Base-by-base conservation (phyloP, 306 rosid genomes). In the Adenanthera pavonina region DNA sequence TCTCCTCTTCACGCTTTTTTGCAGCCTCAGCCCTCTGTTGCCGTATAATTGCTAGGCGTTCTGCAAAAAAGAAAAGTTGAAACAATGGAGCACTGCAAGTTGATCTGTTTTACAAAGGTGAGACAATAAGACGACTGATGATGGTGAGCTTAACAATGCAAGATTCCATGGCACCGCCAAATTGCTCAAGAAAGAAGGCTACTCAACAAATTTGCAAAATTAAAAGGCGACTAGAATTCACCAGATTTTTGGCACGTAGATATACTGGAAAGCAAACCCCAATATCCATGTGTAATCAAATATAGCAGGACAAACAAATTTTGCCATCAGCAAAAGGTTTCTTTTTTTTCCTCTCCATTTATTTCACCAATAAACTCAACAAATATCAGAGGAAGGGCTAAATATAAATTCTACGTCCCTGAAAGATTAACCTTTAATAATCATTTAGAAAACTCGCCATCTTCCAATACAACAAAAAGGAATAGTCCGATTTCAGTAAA, bases 1-100 rank as follows among this genome's bases (percentile, higher is more conserved):
- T 74, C 78, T 53, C 78, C 40, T 74, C 78, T 53, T 74, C 78
- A 10, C 78, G 78, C 78, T 38, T 74, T n/a, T 74, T 74, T 3
- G 78, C 78, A 5, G 78, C 78, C 19, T 54, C 67, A 0, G 78
- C 78, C 52, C 78, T 74, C 38, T 54, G 78, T 54, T 74, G 78
- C 36, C 78, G 49, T 53, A 74, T 74, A 43, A 74, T 19, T 38
- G 78, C 78, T 9, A 74, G 46, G 64, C 78, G 66, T 12, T 74
- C 78, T 74, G 52, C 13, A 36, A 48, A 30, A 2, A 2, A 15
- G 3, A 2, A 51, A 72, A 14, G 5, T 10, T 38, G 36, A 72
- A 51, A 51, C 41, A 71, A 47, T 33, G 41, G 59, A 48, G 4
- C 1, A 16, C 20, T 38, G n/a, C 3, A 15, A 35, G 14, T 41